These are phyloP conservation scores for Boechera retrofracta DNA, from an alignment of 345 rosid species.

Conservation along the genomic window DNA sequence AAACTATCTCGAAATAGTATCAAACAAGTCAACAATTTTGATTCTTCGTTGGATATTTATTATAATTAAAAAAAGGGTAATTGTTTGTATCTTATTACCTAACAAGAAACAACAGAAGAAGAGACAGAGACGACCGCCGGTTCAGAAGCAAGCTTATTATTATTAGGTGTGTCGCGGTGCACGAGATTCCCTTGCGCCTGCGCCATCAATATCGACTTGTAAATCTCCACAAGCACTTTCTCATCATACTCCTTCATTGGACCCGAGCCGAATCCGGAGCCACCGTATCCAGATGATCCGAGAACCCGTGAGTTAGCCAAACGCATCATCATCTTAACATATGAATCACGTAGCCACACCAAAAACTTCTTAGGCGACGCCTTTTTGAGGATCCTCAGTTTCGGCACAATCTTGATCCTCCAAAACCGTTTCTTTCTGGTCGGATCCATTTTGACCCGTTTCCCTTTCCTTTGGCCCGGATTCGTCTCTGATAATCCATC, in stretches of 20 bases:
- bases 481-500: slow-evolving; percentile 34
- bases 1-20: slow-evolving; percentile 7
- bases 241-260: slow-evolving; percentile 55
- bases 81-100: slow-evolving; percentile 4
- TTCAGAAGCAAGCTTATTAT: slow-evolving; percentile 29
- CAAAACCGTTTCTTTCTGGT: slow-evolving; percentile 49
- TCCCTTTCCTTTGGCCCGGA: slow-evolving; percentile 31
- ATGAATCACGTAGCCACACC: slow-evolving; percentile 68
- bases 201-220: slow-evolving; percentile 62
- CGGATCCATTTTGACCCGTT: slow-evolving; percentile 39
- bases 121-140: slow-evolving; percentile 37
- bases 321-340: slow-evolving; percentile 71
- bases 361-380: slow-evolving; percentile 57
- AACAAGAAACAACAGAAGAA: slow-evolving; percentile 21
- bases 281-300: slow-evolving; percentile 45
- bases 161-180: slow-evolving; percentile 49
- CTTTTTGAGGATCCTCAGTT: slow-evolving; percentile 44
- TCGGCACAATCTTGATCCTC: slow-evolving; percentile 62
- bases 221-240: slow-evolving; percentile 69
- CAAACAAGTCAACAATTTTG: slow-evolving; percentile 20
- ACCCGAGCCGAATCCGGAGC: slow-evolving; percentile 46
- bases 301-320: slow-evolving; percentile 56
- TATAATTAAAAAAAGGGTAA: not conserved
- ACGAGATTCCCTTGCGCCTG: slow-evolving; percentile 58
- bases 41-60: slow-evolving; percentile 10